Base-by-base conservation (phyloP, 108 stramenopile species). In the Fistulifera pelliculosa region DNA sequence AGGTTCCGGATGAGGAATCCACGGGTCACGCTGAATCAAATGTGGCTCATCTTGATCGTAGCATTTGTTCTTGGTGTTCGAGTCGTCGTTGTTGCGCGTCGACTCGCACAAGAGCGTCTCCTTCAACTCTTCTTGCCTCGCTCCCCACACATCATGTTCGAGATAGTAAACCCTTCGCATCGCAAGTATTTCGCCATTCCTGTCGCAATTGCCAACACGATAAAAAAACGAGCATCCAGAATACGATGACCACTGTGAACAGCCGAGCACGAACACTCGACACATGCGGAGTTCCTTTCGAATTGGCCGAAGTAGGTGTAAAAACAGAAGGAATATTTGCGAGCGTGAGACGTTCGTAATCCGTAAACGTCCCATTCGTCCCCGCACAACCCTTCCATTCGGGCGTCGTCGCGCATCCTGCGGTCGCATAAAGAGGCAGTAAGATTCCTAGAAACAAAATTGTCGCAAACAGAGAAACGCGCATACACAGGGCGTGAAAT, bases 1-100 rank as follows among this genome's bases (percentile, higher is more conserved):
- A 27, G 74, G 75, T 57, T 92, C 90, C 11, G 86, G 84, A 70
- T 92, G 76, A 23, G 78, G 81, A 51, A 87, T 78, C 86, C 86
- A 92, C 48, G 86, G 82, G 38, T 81, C 69, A 21, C 84, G 63
- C 7, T 58, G 27, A 48, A 38, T 71, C 47, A 63, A 45, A 17
- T 47, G 42, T 8, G 11, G 15, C 13, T 49, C 16, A 17, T 60
- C 19, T 38, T 48, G 17, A 17, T 61, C 64, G 54, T 58, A 64
- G 68, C 39, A 27, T 64, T 63, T 53, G 48, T 52, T 27, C 19
- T 3, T 41, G 10, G 6, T 47, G 21, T 10, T 19, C 21, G 45
- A 47, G 3, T 19, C 6, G 10, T 19, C 10, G 45, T 8, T 35
- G 3, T 8, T 35, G 31, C 8, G 31, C 62, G 41, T 41, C 4